Evolutionary conservation across 305 asterid species (phyloP).

Genomic region (Fraxinus baroniana): DNA sequence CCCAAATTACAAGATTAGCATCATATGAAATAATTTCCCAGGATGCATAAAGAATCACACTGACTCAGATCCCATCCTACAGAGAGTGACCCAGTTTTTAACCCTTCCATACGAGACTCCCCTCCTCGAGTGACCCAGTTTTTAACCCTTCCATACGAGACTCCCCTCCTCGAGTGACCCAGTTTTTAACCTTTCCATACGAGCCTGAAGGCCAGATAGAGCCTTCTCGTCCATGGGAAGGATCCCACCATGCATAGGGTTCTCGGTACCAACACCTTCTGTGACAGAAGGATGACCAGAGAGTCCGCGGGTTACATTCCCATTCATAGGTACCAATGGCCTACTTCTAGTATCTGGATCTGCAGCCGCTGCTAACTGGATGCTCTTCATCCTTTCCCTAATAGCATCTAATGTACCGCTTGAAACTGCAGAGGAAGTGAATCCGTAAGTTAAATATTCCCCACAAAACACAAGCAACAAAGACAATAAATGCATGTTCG

Average conservation of each 20-base stretch:
- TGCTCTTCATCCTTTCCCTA: slow-evolving; percentile 98
- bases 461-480: not conserved
- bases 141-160: not conserved
- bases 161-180: slow-evolving; percentile 54
- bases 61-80: slow-evolving; percentile 16
- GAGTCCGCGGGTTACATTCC: slow-evolving; percentile 37
- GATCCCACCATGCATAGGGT: slow-evolving; percentile 57
- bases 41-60: slow-evolving; percentile 28
- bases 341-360: slow-evolving; percentile 61
- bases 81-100: slow-evolving; percentile 57
- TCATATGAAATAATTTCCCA: slow-evolving; percentile 29
- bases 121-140: slow-evolving; percentile 59
- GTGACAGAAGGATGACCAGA: slow-evolving; percentile 38
- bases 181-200: slow-evolving; percentile 96
- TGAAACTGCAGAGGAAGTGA: slow-evolving; percentile 54
- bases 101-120: not conserved
- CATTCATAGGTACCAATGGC: slow-evolving; percentile 57
- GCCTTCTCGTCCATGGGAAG: slow-evolving; percentile 99
- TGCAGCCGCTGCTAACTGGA: slow-evolving; percentile 69
- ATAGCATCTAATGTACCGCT: slow-evolving; percentile 94
- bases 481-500: not conserved
- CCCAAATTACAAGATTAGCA: slow-evolving; percentile 35
- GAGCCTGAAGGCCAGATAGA: slow-evolving; percentile 94
- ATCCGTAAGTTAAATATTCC: not conserved
- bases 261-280: slow-evolving; percentile 45